These are phyloP conservation scores for Sugiyamaella qingdaonensis DNA, from an alignment of 805 yeast genomes.

Conservation along the genomic window DNA sequence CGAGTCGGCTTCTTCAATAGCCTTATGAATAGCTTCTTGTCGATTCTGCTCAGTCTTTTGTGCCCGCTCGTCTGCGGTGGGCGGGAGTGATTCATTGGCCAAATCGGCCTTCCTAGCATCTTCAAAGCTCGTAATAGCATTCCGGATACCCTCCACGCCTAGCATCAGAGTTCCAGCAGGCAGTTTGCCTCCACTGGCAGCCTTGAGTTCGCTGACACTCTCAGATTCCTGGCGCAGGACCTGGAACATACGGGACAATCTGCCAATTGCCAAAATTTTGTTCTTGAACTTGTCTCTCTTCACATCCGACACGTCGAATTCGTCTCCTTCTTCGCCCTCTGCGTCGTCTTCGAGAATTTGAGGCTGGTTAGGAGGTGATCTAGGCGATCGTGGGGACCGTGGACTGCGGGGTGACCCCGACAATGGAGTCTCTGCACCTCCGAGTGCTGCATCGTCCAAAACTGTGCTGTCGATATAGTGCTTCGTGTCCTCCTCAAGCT, in stretches of 20 bases:
- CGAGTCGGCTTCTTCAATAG: slow-evolving; percentile 26
- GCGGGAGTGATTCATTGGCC: slow-evolving; percentile 86
- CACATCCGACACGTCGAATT: slow-evolving; percentile 13
- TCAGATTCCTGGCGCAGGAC: slow-evolving; percentile 86
- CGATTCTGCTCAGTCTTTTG: slow-evolving; percentile 43
- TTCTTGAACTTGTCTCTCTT: slow-evolving; percentile 58
- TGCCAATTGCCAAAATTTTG: slow-evolving; percentile 93
- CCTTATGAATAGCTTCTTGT: slow-evolving; percentile 31
- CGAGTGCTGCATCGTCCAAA: not conserved
- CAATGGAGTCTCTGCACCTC: not conserved
- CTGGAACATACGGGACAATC: slow-evolving; percentile 87
- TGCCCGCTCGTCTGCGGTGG: slow-evolving; percentile 55
- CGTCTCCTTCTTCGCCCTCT: slow-evolving; percentile 9
- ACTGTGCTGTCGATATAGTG: not conserved
- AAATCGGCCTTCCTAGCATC: slow-evolving; percentile 79
- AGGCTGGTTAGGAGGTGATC: slow-evolving; percentile 2
- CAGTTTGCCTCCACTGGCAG: slow-evolving; percentile 64
- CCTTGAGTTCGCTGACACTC: slow-evolving; percentile 73
- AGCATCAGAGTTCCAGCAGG: slow-evolving; percentile 84
- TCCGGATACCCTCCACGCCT: slow-evolving; percentile 75
- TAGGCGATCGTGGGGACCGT: slow-evolving; percentile 2
- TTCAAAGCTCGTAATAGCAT: slow-evolving; percentile 66
- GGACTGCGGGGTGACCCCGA: not conserved
- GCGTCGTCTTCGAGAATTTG: slow-evolving; percentile 20
- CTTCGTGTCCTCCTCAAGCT: slow-evolving; percentile 59